Percentiles rank a stretch among this genome's conserved stretches.
Conservation (phyloP, 345 rosid species). For the Erysimum cheiranthoides region DNA sequence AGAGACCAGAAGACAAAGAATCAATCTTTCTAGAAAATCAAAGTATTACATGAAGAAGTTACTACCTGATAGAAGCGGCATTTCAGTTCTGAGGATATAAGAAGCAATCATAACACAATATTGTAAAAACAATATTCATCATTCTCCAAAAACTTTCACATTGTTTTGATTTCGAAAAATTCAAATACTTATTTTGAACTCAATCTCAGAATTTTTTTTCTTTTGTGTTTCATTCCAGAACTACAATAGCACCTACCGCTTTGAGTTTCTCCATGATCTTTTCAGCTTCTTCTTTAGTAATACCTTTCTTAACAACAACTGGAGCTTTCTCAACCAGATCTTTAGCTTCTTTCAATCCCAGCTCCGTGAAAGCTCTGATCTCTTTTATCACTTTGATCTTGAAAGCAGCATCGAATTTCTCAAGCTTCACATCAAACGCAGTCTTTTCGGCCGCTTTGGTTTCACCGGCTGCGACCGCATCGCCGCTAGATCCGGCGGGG, state of each 20-base stretch:
- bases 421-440: constrained; percentile 80
- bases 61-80: constrained; percentile 72
- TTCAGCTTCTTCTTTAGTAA: constrained; percentile 71
- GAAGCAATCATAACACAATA: background rate
- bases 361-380: constrained; percentile 75
- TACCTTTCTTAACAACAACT: constrained; percentile 70
- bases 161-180: constrained; percentile 14
- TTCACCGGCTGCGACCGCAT: constrained; percentile 47
- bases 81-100: constrained; percentile 47
- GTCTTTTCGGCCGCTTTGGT: constrained; percentile 71
- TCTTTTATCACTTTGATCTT: constrained; percentile 88
- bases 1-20: constrained; percentile 64
- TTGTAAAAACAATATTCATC: constrained; percentile 14
- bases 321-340: constrained; percentile 89
- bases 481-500: constrained; percentile 35
- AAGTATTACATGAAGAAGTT: constrained; percentile 83
- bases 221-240: constrained; percentile 63
- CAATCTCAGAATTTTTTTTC: background rate
- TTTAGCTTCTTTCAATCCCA: constrained; percentile 88
- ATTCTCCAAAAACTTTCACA: constrained; percentile 2
- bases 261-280: constrained; percentile 73
- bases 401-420: constrained; percentile 71
- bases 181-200: constrained; percentile 13
- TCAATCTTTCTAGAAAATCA: constrained; percentile 75
- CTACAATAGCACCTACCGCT: constrained; percentile 68